Evolutionary conservation across 208 protist species (phyloP).

Genomic region (Acanthamoeba healyi): DNA sequence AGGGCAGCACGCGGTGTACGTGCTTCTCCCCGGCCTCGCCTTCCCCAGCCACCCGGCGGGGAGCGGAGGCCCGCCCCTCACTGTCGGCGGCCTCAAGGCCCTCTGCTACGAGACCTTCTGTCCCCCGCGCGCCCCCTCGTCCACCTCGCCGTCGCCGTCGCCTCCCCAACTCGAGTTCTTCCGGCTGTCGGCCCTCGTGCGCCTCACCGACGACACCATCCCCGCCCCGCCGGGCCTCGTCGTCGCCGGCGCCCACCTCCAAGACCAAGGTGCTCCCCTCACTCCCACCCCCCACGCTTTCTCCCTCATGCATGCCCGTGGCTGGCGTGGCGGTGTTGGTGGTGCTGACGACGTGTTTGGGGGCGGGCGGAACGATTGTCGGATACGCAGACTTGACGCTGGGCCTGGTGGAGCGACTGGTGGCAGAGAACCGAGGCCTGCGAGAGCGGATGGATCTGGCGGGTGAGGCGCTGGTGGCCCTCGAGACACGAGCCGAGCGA

Average conservation of each 20-base stretch:
- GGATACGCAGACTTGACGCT: conserved; percentile 4
- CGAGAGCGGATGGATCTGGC: background rate
- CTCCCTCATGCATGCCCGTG: background rate
- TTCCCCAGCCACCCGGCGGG: background rate
- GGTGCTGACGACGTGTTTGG: background rate
- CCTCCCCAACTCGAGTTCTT: conserved; percentile 21
- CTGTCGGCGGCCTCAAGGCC: conserved; percentile 4
- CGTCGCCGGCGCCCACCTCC: conserved; percentile 12
- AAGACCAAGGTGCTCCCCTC: background rate
- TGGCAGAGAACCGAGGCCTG: conserved; percentile 3
- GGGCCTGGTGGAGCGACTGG: conserved; percentile 19
- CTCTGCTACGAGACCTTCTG: background rate
- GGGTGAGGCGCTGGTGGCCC: background rate
- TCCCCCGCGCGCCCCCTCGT: background rate
- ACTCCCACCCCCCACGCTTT: background rate
- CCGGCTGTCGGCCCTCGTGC: conserved; percentile 28
- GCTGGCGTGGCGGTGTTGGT: background rate
- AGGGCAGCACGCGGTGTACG: background rate
- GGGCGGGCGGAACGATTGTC: too few relatives aligned
- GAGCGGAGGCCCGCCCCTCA: background rate
- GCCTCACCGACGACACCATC: conserved; percentile 35
- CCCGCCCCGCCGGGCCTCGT: conserved; percentile 27
- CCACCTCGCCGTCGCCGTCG: background rate
- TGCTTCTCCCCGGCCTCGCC: background rate
- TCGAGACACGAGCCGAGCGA: background rate